Conservation (phyloP, 78 protist genomes). For the Dictyostelium citrinum region DNA sequence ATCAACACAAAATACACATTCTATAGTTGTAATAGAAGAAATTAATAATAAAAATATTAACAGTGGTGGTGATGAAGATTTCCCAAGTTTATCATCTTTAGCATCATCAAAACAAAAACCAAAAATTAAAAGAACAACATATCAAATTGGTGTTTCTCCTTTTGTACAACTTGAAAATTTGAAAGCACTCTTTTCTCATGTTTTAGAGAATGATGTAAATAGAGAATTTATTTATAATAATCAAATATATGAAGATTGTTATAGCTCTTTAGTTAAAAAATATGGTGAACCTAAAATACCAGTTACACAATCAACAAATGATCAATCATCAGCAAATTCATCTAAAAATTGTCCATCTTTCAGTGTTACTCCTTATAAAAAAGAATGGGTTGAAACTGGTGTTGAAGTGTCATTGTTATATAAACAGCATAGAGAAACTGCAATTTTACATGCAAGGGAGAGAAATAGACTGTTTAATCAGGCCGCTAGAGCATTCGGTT, state of each 20-base stretch:
- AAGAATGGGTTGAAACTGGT: constrained; percentile 52
- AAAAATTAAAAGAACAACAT: background rate
- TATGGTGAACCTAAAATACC: constrained; percentile 1
- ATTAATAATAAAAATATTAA: background rate
- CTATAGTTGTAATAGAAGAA: background rate
- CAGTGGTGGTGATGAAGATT: background rate
- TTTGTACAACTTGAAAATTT: background rate
- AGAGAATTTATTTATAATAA: background rate
- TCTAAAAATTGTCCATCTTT: background rate
- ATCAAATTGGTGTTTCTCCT: background rate
- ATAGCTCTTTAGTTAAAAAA: background rate
- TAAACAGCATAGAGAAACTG: background rate
- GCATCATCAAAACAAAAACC: background rate
- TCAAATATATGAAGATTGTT: background rate
- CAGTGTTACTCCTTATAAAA: background rate
- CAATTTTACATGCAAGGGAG: constrained; percentile 34
- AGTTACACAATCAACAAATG: background rate
- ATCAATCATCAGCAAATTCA: too few relatives aligned
- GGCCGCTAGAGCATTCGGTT: background rate
- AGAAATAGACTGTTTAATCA: constrained; percentile 29
- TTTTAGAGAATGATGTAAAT: background rate
- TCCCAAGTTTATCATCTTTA: constrained; percentile 9
- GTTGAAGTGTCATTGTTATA: background rate
- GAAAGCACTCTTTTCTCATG: background rate
- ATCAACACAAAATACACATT: background rate